Evolutionary conservation across 2,329 filamentous ascomycete genomes (phyloP), one percentile per base, ranked within the genome.

Genomic region (Biscogniauxia sp.): DNA sequence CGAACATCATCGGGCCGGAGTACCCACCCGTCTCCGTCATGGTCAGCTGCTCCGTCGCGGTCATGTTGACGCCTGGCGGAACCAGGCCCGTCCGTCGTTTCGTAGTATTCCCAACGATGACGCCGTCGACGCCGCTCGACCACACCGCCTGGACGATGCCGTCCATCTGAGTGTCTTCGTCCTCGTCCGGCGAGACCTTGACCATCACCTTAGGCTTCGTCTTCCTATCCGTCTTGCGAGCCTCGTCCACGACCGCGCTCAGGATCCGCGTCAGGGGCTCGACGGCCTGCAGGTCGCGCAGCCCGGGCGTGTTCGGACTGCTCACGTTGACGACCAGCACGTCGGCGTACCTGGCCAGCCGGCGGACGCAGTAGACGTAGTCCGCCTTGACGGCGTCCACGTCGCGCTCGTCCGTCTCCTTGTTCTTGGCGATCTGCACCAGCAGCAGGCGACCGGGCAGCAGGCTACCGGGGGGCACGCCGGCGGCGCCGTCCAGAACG

Each of bases 271-370:
- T 94, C 59, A 99, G 79, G 0, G 93, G 94, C 66, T 90, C 92
- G 0, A 88, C 85, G 2, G 91, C 90, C 77, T 99, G 95, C 45
- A 99, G 80, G 59, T 92, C 90, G 23, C 95, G 87, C 54, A 98
- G 83, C 0, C 95, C 94, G 0, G 94, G 94, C 0, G 94, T 98
- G 78, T 99, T 99, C 23, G 95, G 95, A 69, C 91, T 96, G 71
- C 93, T 97, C 55, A 99, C 95, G 70, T 99, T 99, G 72, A 99
- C 95, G 7, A 98, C 94, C n/a, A 99, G 79, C 41, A 99, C 90
- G 71, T 99, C 95, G 11, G 95, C 93, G 73, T 97, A 99, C 55
- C 84, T 89, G 3, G 90, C 95, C 45, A 99, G 80, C 53, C 88
- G 84, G 58, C 90, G 82, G 3, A 97, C 93, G 70, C 94, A 97